Evolutionary conservation across 2,329 filamentous ascomycete genomes (phyloP), one percentile per base, ranked within the genome.

Genomic region (Penicillium sp.): DNA sequence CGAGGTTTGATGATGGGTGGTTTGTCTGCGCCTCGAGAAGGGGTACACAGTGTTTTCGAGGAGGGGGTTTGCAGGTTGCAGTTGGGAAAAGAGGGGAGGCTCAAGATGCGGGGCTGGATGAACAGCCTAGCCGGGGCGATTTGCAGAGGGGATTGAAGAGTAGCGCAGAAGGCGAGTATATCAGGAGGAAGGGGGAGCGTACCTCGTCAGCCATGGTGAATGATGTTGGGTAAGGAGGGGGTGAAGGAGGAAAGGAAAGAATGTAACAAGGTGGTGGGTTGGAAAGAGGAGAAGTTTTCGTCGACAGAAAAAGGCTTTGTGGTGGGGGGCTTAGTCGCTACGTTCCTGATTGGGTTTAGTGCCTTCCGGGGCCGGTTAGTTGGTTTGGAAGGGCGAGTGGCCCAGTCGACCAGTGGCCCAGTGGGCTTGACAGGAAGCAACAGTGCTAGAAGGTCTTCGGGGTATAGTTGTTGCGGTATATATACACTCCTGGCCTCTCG

Each of bases 181-280:
- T 43, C 44, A 50, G 44, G 33, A 53, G 36, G 14, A 11, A 11
- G 47, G 58, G 58, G 47, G 58, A 58, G 77, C 84, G 73, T 84
- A 88, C 86, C 83, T 88, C 86, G 78, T 87, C 85, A 77, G 85
- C 83, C 86, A 88, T 88, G 75, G 75, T 86, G 82, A 78, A 72
- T 72, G 77, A 76, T 60, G 63, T 65, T 61, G 60, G 53, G 51
- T 54, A 37, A 56, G 41, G 60, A 61, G 63, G 59, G 65, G 61
- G 58, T 65, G 60, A 54, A 49, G 47, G 60, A 64, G 61, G 51
- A 65, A 60, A 65, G 60, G 58, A 66, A 69, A 27, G 49, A 51
- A 51, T 40, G 55, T 63, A 66, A 58, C 64, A 64, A 66, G 66
- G 67, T 66, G 60, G 62, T 59, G 63, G 62, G 65, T 56, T 69